Evolutionary conservation across 768 basidiomycete genomes (phyloP).

Genomic region (Rossbeevera mucosa): DNA sequence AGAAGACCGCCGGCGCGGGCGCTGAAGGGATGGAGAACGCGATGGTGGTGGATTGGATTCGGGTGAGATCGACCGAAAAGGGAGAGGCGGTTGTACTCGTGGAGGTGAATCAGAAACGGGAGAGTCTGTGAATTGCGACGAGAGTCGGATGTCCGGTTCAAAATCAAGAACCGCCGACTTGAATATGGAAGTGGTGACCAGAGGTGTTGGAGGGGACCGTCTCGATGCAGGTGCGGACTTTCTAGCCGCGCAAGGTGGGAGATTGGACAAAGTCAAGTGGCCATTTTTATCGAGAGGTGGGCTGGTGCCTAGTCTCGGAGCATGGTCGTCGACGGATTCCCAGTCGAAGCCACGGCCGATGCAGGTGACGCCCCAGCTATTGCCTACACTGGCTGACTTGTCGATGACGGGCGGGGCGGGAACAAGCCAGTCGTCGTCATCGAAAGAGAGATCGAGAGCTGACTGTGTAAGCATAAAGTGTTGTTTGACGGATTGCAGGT

Average conservation of each 20-base stretch:
- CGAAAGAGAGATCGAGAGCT: constrained; percentile 58
- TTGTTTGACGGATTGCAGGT: neutral
- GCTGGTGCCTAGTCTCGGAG: constrained; percentile 2
- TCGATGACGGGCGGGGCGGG: constrained; percentile 49
- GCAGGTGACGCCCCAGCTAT: constrained; percentile 82
- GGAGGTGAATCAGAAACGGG: constrained; percentile 29
- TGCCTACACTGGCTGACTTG: constrained; percentile 61
- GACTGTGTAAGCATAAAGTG: constrained; percentile 54
- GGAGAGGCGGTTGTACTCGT: constrained; percentile 21
- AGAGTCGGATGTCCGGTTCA: constrained; percentile 26
- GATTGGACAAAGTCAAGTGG: constrained; percentile 13
- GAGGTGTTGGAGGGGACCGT: constrained; percentile 13
- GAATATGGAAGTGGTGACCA: constrained; percentile 21
- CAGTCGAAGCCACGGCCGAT: constrained; percentile 82
- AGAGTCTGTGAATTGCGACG: constrained; percentile 29
- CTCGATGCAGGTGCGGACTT: constrained; percentile 8
- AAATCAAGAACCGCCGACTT: constrained; percentile 20
- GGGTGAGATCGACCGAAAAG: constrained; percentile 16
- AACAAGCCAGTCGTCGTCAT: constrained; percentile 66
- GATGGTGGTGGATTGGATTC: constrained; percentile 30
- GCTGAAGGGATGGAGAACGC: constrained; percentile 54
- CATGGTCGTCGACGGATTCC: constrained; percentile 42
- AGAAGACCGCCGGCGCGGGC: constrained; percentile 72
- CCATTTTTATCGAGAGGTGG: constrained; percentile 8
- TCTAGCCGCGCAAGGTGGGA: constrained; percentile 4